Percentiles rank a stretch among this genome's conserved stretches.
These are phyloP conservation scores for Stephania cephalantha DNA, from an alignment of 164 flowering plant species.

Conservation along the genomic window DNA sequence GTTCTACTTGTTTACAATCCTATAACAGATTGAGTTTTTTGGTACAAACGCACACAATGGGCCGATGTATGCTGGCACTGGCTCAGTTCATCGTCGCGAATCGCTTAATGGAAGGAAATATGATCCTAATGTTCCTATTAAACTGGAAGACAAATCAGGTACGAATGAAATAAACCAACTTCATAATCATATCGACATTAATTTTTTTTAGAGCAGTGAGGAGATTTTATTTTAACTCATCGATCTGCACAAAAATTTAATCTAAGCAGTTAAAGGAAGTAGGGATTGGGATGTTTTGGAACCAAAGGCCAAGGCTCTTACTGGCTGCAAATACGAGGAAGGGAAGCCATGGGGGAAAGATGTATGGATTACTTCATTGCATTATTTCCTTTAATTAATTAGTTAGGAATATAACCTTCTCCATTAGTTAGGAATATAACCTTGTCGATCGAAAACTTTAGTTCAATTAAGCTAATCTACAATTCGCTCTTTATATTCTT, in stretches of 20 bases:
- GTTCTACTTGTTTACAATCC: not conserved
- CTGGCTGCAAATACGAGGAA: conserved; percentile 18
- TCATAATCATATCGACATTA: no score
- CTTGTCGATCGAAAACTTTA: not conserved
- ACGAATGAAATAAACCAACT: not conserved
- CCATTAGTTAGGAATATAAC: not conserved
- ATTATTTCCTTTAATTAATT: not conserved
- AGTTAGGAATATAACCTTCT: not conserved
- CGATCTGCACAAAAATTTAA: not conserved
- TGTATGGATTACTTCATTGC: conserved; percentile 4
- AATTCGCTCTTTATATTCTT: no score
- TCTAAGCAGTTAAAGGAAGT: conserved; percentile 15
- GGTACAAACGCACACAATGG: conserved; percentile 32
- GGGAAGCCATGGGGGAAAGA: conserved; percentile 26
- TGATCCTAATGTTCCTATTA: conserved; percentile 14
- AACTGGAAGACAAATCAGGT: conserved; percentile 21
- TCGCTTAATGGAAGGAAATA: conserved; percentile 24
- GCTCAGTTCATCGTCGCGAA: conserved; percentile 27
- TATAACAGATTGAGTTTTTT: conserved; percentile 21
- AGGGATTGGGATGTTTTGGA: conserved; percentile 19
- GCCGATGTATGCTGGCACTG: conserved; percentile 33
- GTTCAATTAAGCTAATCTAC: not conserved
- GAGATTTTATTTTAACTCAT: not conserved
- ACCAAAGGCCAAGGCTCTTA: conserved; percentile 19
- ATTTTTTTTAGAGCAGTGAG: not conserved